Percentiles rank a stretch among this genome's conserved stretches.
These are phyloP conservation scores for Annulohypoxylon maeteangense DNA, from an alignment of 495 filamentous ascomycete species.

Conservation along the genomic window DNA sequence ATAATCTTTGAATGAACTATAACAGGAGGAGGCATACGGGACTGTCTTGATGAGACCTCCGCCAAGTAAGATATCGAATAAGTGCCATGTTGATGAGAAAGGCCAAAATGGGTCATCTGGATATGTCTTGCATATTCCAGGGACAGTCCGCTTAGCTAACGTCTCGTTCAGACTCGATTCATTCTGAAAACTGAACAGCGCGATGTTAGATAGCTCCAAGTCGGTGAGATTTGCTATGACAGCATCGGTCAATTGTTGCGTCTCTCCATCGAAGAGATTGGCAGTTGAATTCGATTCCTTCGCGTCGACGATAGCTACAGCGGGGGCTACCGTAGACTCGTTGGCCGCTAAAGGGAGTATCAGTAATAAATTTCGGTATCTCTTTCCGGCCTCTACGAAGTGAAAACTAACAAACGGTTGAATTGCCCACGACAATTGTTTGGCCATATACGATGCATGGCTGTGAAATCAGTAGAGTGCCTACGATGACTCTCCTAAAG, in stretches of 20 bases:
- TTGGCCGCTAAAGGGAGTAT: conserved; percentile 24
- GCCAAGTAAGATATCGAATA: conserved; percentile 57
- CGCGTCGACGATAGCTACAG: conserved; percentile 28
- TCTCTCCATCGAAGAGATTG: conserved; percentile 52
- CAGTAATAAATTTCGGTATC: neutral
- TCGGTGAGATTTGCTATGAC: conserved; percentile 51
- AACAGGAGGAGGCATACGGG: conserved; percentile 62
- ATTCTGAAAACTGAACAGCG: conserved; percentile 46
- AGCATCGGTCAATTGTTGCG: conserved; percentile 55
- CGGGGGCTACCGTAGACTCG: conserved; percentile 34
- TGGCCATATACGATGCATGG: conserved; percentile 17
- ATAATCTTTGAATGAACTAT: conserved; percentile 57
- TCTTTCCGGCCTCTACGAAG: neutral
- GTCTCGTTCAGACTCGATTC: conserved; percentile 23
- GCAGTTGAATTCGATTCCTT: conserved; percentile 31
- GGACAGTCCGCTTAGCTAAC: conserved; percentile 22
- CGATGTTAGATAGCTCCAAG: conserved; percentile 40
- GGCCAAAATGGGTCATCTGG: conserved; percentile 63
- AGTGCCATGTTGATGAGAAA: conserved; percentile 51
- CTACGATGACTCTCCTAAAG: conserved; percentile 13
- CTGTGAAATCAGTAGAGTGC: conserved; percentile 7
- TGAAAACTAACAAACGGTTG: conserved; percentile 26
- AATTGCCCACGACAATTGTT: conserved; percentile 29
- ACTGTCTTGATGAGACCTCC: conserved; percentile 60
- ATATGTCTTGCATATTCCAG: conserved; percentile 58